Conservation (phyloP, 257 asterid genomes). For the Fraxinus cuspidata region DNA sequence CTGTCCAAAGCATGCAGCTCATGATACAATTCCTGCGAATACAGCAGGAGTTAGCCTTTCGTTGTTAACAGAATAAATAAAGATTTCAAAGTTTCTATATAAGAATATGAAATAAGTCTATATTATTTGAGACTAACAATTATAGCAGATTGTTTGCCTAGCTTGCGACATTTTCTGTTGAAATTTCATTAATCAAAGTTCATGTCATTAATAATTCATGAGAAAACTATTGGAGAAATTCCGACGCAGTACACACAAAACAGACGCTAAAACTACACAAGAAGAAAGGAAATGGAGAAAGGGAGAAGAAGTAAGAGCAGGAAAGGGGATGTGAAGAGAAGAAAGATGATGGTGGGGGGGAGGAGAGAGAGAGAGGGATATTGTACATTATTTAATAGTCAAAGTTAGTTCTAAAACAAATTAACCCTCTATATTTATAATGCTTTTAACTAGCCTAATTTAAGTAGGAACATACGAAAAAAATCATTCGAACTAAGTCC, state of each 20-base stretch:
- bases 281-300: neutral
- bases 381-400: neutral
- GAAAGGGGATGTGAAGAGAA: too few species aligned
- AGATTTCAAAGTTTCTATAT: conserved; percentile 18
- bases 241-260: neutral
- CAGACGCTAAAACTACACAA: neutral
- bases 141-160: neutral
- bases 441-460: neutral
- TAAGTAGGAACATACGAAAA: neutral
- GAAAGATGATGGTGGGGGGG: too few species aligned
- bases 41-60: conserved; percentile 27
- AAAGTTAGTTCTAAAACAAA: too few species aligned
- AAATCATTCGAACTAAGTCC: neutral
- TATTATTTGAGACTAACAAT: neutral
- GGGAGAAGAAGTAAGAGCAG: neutral
- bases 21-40: conserved; percentile 87
- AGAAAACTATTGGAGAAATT: conserved; percentile 6
- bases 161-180: neutral
- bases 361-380: neutral
- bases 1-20: conserved; percentile 92
- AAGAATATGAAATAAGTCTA: conserved; percentile 6
- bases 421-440: neutral
- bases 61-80: conserved; percentile 4
- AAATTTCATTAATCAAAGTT: conserved; percentile 6
- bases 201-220: conserved; percentile 11